Base-by-base conservation (phyloP, 164 flowering plant species). In the Tetracentron sinense region DNA sequence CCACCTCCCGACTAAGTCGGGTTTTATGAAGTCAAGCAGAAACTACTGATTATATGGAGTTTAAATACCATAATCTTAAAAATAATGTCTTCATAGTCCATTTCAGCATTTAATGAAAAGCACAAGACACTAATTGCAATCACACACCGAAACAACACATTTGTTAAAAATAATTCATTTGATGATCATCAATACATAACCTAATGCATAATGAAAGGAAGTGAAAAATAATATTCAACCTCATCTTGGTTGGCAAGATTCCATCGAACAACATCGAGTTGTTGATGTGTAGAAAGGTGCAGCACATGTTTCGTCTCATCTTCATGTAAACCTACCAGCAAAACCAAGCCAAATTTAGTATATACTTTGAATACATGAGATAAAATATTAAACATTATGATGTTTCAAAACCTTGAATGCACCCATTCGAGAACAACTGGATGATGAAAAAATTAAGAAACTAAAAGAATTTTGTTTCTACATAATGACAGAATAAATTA, bases 201-300 rank as follows among this genome's bases (percentile, higher is more conserved):
- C 21, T n/a, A 46, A 65, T 25, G 16, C 25, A 44, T 7, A 27
- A 22, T 17, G 48, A 52, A 48, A 42, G 47, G 27, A 29, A 42
- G 28, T 38, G 4, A 31, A 31, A 22, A 60, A 62, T 38, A 21
- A 54, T 57, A 46, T 33, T 20, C 66, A 61, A 92, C 98, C 98
- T 93, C 97, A 73, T 88, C 83, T 70, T 88, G 96, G 70, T 85
- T 87, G 52, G 80, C 63, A 28, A 67, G 77, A 80, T 90, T 93
- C 98, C 98, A 93, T 15, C 89, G 83, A 65, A 88, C 87, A 58
- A 67, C 82, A 69, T 86, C 87, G 58, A 90, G 83, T 65, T 73
- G 79, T 42, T 60, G 69, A 55, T 26, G 42, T 28, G 67, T 57
- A 30, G 74, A 61, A 49, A 88, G 63, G 74, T 93, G 98, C 67